Evolutionary conservation across 352 stramenopile species (phyloP).

Genomic region (Pythium sukuiense): DNA sequence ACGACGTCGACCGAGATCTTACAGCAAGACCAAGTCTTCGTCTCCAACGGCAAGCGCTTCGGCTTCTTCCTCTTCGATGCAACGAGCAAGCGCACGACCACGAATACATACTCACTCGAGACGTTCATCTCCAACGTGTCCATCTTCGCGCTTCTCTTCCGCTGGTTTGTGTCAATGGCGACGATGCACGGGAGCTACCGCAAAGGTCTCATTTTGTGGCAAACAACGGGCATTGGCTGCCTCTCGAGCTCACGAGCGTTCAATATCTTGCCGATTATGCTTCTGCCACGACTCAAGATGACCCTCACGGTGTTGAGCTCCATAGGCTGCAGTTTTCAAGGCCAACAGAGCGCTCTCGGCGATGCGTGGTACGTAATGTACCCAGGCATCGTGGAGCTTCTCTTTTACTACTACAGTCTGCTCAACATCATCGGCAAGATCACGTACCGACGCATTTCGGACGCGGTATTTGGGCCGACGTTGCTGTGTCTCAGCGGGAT

Average conservation of each 20-base stretch:
- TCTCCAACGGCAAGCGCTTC: conserved; percentile 28
- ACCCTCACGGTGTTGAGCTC: conserved; percentile 27
- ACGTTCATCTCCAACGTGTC: conserved; percentile 35
- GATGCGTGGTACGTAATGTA: conserved; percentile 43
- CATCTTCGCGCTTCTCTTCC: conserved; percentile 26
- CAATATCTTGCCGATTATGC: conserved; percentile 16
- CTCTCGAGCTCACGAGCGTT: conserved; percentile 23
- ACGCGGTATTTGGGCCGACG: conserved; percentile 37
- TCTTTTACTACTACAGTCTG: conserved; percentile 35
- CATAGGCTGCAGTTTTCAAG: conserved; percentile 36
- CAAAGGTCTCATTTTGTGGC: conserved; percentile 15
- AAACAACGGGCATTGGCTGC: conserved; percentile 22
- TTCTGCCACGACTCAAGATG: conserved; percentile 25
- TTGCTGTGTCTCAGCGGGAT: conserved; percentile 27
- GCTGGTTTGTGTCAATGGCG: conserved; percentile 27
- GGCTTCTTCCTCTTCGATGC: conserved; percentile 32
- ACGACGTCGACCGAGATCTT: neutral
- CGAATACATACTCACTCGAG: conserved; percentile 28
- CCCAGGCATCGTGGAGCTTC: conserved; percentile 29
- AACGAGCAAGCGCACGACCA: neutral
- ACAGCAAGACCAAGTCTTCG: conserved; percentile 4
- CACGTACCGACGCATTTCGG: conserved; percentile 28
- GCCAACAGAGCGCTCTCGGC: conserved; percentile 27
- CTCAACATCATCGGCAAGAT: conserved; percentile 36
- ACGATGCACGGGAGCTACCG: conserved; percentile 23